Evolutionary conservation across 2,329 filamentous ascomycete genomes (phyloP).

Genomic region (Penicillium frequentans): DNA sequence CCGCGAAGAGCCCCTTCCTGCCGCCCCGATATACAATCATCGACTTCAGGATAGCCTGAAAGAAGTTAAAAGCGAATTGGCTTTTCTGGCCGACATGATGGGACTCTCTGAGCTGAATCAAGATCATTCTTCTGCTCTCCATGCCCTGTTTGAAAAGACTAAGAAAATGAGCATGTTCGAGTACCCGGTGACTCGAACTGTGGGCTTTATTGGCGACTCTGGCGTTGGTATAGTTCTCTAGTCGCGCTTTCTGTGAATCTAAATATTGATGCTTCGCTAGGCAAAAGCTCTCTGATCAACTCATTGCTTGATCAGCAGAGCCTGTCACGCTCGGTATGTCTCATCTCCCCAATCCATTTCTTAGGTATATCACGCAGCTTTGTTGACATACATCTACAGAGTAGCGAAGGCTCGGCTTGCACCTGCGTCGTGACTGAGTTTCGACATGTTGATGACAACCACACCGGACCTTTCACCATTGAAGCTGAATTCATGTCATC

Average conservation of each 20-base stretch:
- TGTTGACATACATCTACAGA: neutral
- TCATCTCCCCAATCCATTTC: neutral
- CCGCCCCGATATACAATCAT: slow-evolving; percentile 1
- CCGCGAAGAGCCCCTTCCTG: neutral
- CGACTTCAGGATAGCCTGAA: slow-evolving; percentile 1
- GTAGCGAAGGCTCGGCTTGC: slow-evolving; percentile 10
- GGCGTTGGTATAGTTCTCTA: slow-evolving; percentile 9
- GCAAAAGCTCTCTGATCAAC: slow-evolving; percentile 17
- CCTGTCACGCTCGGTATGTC: slow-evolving; percentile 10
- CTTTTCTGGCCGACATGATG: neutral
- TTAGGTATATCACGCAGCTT: no score
- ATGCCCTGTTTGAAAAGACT: neutral
- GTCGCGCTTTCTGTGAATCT: neutral
- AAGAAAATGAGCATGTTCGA: slow-evolving; percentile 7
- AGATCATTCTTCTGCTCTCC: neutral
- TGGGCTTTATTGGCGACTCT: slow-evolving; percentile 16
- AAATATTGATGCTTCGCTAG: slow-evolving; percentile 1
- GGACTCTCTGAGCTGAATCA: neutral
- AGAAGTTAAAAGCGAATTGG: slow-evolving; percentile 3
- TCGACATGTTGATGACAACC: slow-evolving; percentile 4
- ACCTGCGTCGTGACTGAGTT: slow-evolving; percentile 18
- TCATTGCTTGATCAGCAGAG: slow-evolving; percentile 8
- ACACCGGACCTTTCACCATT: slow-evolving; percentile 7
- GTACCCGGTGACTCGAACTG: slow-evolving; percentile 9
- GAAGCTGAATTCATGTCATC: slow-evolving; percentile 15